These are phyloP conservation scores for Pestalotiopsis sp. DNA, from an alignment of 2,329 filamentous ascomycete species.

Conservation along the genomic window DNA sequence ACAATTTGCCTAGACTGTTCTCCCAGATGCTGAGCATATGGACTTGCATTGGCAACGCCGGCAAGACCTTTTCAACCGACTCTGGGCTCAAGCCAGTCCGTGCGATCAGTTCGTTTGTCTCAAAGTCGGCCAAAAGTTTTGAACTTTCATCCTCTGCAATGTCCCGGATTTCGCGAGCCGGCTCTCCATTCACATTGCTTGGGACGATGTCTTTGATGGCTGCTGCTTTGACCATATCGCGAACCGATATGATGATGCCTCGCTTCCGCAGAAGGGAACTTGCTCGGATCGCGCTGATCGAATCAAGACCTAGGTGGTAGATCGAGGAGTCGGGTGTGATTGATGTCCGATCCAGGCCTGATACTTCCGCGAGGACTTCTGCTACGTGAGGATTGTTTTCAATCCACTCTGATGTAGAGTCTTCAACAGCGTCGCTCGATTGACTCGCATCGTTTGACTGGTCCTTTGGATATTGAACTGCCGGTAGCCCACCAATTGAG, in stretches of 20 bases:
- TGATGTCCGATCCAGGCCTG: slow-evolving; percentile 55
- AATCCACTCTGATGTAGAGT: neutral
- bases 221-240: slow-evolving; percentile 67
- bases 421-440: neutral
- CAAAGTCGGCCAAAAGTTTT: slow-evolving; percentile 33
- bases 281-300: slow-evolving; percentile 87
- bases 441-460: neutral
- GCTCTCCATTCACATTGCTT: neutral
- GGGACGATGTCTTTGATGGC: slow-evolving; percentile 65
- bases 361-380: slow-evolving; percentile 54
- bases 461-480: slow-evolving; percentile 28
- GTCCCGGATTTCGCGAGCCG: neutral
- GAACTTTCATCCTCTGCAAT: neutral
- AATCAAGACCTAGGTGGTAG: slow-evolving; percentile 86
- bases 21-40: slow-evolving; percentile 82
- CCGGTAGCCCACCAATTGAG: slow-evolving; percentile 65
- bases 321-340: slow-evolving; percentile 66
- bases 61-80: slow-evolving; percentile 59
- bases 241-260: slow-evolving; percentile 64
- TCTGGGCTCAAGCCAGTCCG: slow-evolving; percentile 39
- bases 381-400: slow-evolving; percentile 37
- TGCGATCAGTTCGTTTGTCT: slow-evolving; percentile 38
- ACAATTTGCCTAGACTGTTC: slow-evolving; percentile 63
- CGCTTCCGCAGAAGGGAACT: slow-evolving; percentile 67
- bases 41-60: slow-evolving; percentile 73